Evolutionary conservation across 441 rosid genomes (phyloP).

Genomic region (Mallotus japonicus): DNA sequence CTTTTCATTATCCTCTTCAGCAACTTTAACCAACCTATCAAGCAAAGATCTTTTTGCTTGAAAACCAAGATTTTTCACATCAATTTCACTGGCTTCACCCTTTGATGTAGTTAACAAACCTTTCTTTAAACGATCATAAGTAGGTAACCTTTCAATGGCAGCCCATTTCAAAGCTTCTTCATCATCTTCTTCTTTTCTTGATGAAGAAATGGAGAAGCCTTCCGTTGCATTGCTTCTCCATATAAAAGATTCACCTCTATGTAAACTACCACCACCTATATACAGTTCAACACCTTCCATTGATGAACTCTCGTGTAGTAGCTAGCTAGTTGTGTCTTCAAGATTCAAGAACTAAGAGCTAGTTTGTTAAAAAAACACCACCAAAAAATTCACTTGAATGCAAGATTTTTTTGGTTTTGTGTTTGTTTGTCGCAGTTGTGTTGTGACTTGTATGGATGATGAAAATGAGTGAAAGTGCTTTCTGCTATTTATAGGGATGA

Average conservation of each 20-base stretch:
- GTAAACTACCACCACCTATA: slow-evolving; percentile 21
- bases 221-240: slow-evolving; percentile 26
- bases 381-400: background rate
- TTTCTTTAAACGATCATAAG: slow-evolving; percentile 43
- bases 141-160: slow-evolving; percentile 51
- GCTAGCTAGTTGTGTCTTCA: background rate
- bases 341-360: background rate
- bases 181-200: slow-evolving; percentile 33
- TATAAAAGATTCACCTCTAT: slow-evolving; percentile 17
- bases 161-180: slow-evolving; percentile 58
- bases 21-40: slow-evolving; percentile 41
- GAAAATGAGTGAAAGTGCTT: background rate
- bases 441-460: background rate
- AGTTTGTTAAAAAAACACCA: too few relatives aligned
- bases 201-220: slow-evolving; percentile 27
- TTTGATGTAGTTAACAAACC: slow-evolving; percentile 39
- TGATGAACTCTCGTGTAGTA: background rate
- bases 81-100: slow-evolving; percentile 48
- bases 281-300: slow-evolving; percentile 33
- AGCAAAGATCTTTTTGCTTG: slow-evolving; percentile 44
- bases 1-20: slow-evolving; percentile 62
- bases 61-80: slow-evolving; percentile 42
- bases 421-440: too few relatives aligned
- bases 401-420: background rate
- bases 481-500: background rate